phyloP scores from a whole-genome alignment of 805 yeast species.

The Candida verbasci region DNA sequence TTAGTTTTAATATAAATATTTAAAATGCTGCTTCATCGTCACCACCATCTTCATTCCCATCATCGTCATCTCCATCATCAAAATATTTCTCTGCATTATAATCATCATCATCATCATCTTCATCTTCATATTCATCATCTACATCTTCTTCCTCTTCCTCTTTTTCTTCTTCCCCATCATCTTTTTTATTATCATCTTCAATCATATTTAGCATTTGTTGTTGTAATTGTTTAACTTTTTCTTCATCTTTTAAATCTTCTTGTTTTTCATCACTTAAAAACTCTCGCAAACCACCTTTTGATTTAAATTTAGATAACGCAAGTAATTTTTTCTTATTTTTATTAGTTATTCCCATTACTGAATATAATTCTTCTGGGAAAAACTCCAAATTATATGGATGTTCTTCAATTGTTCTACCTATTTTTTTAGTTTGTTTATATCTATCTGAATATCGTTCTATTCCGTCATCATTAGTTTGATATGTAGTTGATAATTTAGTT shows the following conservation, averaged over 20 bases:
- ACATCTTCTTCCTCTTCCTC: constrained; percentile 48
- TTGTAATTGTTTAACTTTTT: constrained; percentile 33
- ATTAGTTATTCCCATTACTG: constrained; percentile 62
- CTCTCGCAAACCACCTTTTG: constrained; percentile 35
- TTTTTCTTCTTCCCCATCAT: constrained; percentile 37
- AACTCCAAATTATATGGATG: constrained; percentile 69
- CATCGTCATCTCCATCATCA: constrained; percentile 62
- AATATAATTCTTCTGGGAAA: constrained; percentile 74
- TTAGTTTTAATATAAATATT: constrained; percentile 31
- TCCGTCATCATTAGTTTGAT: constrained; percentile 46
- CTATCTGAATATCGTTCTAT: constrained; percentile 78
- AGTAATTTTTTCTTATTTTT: constrained; percentile 47
- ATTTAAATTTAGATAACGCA: constrained; percentile 36
- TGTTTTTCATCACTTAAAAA: constrained; percentile 23
- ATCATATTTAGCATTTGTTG: constrained; percentile 41
- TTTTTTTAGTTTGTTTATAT: constrained; percentile 65
- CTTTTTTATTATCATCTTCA: constrained; percentile 38
- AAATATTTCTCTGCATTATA: constrained; percentile 78
- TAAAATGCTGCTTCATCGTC: constrained; percentile 72
- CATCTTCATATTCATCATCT: constrained; percentile 69
- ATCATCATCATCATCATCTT: constrained; percentile 75
- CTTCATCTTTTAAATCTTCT: constrained; percentile 21
- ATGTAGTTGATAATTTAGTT: not conserved
- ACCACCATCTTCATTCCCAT: constrained; percentile 56
- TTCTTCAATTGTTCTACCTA: constrained; percentile 69